Evolutionary conservation across 805 yeast species (phyloP).

Genomic region (Cyberlindnera veronae): DNA sequence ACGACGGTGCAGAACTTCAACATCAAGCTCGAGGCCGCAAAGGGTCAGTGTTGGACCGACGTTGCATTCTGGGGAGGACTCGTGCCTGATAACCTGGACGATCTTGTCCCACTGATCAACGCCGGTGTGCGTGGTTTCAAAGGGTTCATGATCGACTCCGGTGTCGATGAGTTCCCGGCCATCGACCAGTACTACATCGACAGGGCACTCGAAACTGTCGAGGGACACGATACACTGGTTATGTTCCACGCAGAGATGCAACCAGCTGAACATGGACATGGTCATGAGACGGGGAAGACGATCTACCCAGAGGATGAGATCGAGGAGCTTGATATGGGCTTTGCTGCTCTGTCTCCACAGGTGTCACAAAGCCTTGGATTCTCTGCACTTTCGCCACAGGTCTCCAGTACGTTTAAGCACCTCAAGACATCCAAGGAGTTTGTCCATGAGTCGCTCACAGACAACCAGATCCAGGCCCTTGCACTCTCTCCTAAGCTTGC

Average conservation of each 20-base stretch:
- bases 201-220: slow-evolving; percentile 60
- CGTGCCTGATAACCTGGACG: slow-evolving; percentile 70
- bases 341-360: slow-evolving; percentile 8
- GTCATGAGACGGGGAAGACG: slow-evolving; percentile 20
- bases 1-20: slow-evolving; percentile 77
- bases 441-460: slow-evolving; percentile 33
- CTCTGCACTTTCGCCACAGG: slow-evolving; percentile 5
- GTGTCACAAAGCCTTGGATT: slow-evolving; percentile 1
- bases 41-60: slow-evolving; percentile 84
- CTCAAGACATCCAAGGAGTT: slow-evolving; percentile 11
- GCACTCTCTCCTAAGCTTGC: slow-evolving; percentile 54
- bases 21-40: slow-evolving; percentile 73
- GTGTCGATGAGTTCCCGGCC: slow-evolving; percentile 95
- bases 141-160: slow-evolving; percentile 88
- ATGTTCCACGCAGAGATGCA: slow-evolving; percentile 96
- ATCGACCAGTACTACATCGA: slow-evolving; percentile 62
- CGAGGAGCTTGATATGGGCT: slow-evolving; percentile 23
- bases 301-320: slow-evolving; percentile 19
- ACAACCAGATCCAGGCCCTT: slow-evolving; percentile 49
- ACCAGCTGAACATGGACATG: slow-evolving; percentile 35
- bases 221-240: slow-evolving; percentile 62
- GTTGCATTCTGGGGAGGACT: slow-evolving; percentile 97
- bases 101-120: slow-evolving; percentile 69
- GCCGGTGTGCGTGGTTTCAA: slow-evolving; percentile 94
- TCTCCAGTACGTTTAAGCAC: slow-evolving; percentile 2